Conservation (phyloP, 2,329 filamentous ascomycete species). For the Fusarium torreyae region DNA sequence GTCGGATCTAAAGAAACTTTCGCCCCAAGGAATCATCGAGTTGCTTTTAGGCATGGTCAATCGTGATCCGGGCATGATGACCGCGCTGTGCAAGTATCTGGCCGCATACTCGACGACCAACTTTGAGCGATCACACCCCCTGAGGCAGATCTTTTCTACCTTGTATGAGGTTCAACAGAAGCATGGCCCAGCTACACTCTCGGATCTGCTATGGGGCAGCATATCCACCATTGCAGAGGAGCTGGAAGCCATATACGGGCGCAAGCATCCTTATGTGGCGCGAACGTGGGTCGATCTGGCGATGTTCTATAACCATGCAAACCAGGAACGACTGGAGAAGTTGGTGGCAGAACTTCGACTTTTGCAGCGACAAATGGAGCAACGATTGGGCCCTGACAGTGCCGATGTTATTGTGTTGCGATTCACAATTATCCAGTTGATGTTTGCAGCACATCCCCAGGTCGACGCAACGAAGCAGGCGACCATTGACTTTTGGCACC, state of each 20-base stretch:
- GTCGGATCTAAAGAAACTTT: conserved; percentile 60
- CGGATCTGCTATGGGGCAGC: conserved; percentile 60
- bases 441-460: conserved; percentile 55
- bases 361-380: conserved; percentile 56
- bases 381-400: conserved; percentile 52
- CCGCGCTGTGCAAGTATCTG: conserved; percentile 63
- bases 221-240: conserved; percentile 61
- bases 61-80: conserved; percentile 62
- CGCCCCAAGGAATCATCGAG: conserved; percentile 61
- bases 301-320: conserved; percentile 57
- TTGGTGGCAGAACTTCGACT: conserved; percentile 57
- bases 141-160: conserved; percentile 60
- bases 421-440: conserved; percentile 60
- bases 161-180: conserved; percentile 63
- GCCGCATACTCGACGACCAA: conserved; percentile 62
- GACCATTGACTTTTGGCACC: conserved; percentile 57
- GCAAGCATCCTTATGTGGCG: conserved; percentile 61
- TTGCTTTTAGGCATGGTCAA: conserved; percentile 61
- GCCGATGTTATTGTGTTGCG: conserved; percentile 57
- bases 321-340: conserved; percentile 56
- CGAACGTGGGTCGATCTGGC: conserved; percentile 61
- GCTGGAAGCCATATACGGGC: conserved; percentile 61
- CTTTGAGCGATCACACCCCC: conserved; percentile 60
- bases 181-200: conserved; percentile 60
- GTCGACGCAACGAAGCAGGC: conserved; percentile 55